Evolutionary conservation across 73 alveolate genomes (phyloP), one percentile per base, ranked within the genome.

Genomic region (Paramecium biaurelia): DNA sequence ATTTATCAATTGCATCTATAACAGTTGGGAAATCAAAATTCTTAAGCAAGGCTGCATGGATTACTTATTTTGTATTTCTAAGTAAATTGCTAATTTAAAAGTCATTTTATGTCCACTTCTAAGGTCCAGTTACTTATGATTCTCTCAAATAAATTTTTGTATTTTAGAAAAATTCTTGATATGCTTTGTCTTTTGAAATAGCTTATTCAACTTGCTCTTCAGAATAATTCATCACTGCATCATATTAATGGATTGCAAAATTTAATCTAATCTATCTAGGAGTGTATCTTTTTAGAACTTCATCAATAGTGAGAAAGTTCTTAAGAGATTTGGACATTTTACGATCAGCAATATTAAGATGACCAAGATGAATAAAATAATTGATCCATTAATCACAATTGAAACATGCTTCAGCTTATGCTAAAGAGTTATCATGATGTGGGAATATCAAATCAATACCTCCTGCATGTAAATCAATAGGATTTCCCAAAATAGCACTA

Each of bases 291-390:
- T 92, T 90, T 9, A 96, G 93, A 49, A 97, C 90, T 59, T 98
- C 97, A 30, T 97, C 96, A 37, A 98, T 98, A 34, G 99, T 98
- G 85, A 97, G 97, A 94, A 99, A 99, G 92, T 99, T 99, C 97
- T 99, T 99, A 85, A 98, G 96, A 63, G 99, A 93, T 92, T 98
- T 98, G 2, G 99, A 93, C 99, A 99, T 99, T 94, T 99, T 99
- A 87, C 94, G 93, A 23, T 98, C 98, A 68, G 98, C 98, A 34
- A 99, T 99, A 93, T 99, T 98, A 82, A 99, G 94, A 95, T 99
- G 99, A n/a, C 99, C 99, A 11, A 99, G 95, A 87, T 99, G 99
- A 68, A 98, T 86, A 92, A 99, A 99, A 92, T 99, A 98, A 93
- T 99, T 98, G 70, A 99, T 98, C 99, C 99, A 99, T 95, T 99